Conservation (phyloP, 768 basidiomycete genomes). For the Kondoa malvinella region DNA sequence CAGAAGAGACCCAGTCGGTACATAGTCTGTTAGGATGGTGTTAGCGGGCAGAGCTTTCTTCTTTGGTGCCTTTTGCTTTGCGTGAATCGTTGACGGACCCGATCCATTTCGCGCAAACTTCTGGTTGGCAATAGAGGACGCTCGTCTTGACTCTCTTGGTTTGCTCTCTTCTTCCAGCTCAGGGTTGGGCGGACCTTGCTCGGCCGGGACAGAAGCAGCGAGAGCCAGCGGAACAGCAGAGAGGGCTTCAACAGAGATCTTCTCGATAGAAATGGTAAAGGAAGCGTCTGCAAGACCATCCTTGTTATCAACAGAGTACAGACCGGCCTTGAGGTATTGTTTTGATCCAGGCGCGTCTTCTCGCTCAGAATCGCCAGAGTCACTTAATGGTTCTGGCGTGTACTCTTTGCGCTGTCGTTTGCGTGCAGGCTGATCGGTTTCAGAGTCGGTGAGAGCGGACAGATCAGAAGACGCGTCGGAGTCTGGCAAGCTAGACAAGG, state of each 20-base stretch:
- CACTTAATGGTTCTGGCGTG: background rate
- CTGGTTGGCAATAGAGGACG: background rate
- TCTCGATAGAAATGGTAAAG: background rate
- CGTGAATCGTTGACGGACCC: background rate
- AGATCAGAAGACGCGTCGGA: background rate
- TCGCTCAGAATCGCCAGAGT: background rate
- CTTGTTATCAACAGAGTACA: background rate
- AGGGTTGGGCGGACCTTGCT: background rate
- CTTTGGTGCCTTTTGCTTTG: background rate
- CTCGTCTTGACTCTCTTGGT: background rate
- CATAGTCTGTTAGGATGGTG: background rate
- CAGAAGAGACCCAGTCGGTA: background rate
- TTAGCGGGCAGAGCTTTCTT: background rate
- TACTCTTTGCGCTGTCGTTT: background rate
- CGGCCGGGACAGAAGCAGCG: background rate
- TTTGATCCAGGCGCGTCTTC: background rate
- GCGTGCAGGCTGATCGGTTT: background rate
- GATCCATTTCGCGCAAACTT: conserved; percentile 5
- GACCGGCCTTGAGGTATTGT: background rate
- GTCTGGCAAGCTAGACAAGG: background rate
- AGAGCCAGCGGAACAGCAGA: background rate
- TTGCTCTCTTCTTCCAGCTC: background rate
- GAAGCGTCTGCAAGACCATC: background rate
- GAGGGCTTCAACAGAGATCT: background rate
- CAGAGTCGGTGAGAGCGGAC: background rate